Percentiles rank a stretch among this genome's conserved stretches.
phyloP scores from a whole-genome alignment of 164 flowering plant genomes.

The Berberis thunbergii region DNA sequence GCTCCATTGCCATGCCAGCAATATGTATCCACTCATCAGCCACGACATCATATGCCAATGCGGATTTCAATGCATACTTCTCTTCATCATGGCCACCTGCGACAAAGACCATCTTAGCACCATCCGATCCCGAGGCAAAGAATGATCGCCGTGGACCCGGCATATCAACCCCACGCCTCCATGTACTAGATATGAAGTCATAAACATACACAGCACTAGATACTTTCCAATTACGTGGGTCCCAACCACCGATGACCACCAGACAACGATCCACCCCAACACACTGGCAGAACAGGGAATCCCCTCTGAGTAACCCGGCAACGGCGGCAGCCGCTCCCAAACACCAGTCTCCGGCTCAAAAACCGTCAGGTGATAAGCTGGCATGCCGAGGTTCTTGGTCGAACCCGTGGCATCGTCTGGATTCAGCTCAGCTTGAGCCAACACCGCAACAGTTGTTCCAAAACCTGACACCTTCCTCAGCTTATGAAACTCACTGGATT shows the following conservation, averaged over 20 bases:
- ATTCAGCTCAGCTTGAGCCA: slow-evolving; percentile 28
- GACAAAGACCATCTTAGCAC: slow-evolving; percentile 25
- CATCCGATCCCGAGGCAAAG: slow-evolving; percentile 39
- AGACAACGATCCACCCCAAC: slow-evolving; percentile 47
- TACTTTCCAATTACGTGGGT: slow-evolving; percentile 52
- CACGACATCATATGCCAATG: slow-evolving; percentile 47
- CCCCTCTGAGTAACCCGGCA: slow-evolving; percentile 42
- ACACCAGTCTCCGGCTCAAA: slow-evolving; percentile 33
- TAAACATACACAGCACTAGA: slow-evolving; percentile 46
- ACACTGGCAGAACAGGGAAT: slow-evolving; percentile 61
- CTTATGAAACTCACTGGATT: slow-evolving; percentile 33
- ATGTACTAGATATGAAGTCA: slow-evolving; percentile 42
- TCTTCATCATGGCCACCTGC: slow-evolving; percentile 86
- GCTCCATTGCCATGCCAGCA: slow-evolving; percentile 48
- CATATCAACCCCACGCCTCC: slow-evolving; percentile 55
- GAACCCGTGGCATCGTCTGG: slow-evolving; percentile 1
- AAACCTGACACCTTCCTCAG: slow-evolving; percentile 34
- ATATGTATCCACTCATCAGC: slow-evolving; percentile 64
- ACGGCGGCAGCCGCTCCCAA: slow-evolving; percentile 49
- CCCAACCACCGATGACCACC: slow-evolving; percentile 77
- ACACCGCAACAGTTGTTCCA: slow-evolving; percentile 37
- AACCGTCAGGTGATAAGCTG: slow-evolving; percentile 39
- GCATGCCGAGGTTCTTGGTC: slow-evolving; percentile 14
- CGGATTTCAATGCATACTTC: slow-evolving; percentile 64
- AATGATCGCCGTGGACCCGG: slow-evolving; percentile 48